Conservation (phyloP, 208 protist species). For the Zelonia costaricensis region DNA sequence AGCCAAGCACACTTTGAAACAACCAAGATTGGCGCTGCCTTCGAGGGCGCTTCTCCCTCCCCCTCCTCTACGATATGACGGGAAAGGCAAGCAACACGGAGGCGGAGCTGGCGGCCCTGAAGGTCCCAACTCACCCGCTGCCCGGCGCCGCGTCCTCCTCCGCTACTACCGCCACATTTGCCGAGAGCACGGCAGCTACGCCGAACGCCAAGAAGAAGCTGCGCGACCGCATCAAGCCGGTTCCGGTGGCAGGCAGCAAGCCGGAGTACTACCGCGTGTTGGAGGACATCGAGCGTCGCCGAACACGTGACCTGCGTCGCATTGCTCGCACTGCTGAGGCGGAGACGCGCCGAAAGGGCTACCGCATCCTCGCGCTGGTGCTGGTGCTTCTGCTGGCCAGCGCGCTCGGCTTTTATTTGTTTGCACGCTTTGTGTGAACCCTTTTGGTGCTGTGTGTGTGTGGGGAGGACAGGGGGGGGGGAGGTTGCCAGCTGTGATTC, state of each 20-base stretch:
- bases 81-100: background rate
- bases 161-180: background rate
- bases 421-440: background rate
- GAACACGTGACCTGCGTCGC: conserved; percentile 23
- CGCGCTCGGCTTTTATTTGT: background rate
- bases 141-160: background rate
- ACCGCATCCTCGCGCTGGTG: conserved; percentile 1
- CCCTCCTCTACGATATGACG: no score
- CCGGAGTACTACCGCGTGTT: conserved; percentile 11
- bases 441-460: no score
- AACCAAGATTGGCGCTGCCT: no score
- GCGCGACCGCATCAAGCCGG: conserved; percentile 8
- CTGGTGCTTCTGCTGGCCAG: conserved; percentile 12
- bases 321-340: conserved; percentile 5
- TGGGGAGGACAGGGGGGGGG: no score
- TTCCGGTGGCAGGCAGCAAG: background rate
- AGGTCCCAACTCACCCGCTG: conserved; percentile 14
- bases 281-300: conserved; percentile 15
- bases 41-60: no score
- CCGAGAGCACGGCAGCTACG: background rate
- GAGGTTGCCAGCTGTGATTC: no score
- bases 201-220: background rate
- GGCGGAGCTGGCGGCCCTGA: conserved; percentile 7
- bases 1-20: background rate
- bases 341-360: background rate